These are phyloP conservation scores for Herpomyces periplanetae DNA, from an alignment of 2,329 filamentous ascomycete genomes.

Conservation along the genomic window DNA sequence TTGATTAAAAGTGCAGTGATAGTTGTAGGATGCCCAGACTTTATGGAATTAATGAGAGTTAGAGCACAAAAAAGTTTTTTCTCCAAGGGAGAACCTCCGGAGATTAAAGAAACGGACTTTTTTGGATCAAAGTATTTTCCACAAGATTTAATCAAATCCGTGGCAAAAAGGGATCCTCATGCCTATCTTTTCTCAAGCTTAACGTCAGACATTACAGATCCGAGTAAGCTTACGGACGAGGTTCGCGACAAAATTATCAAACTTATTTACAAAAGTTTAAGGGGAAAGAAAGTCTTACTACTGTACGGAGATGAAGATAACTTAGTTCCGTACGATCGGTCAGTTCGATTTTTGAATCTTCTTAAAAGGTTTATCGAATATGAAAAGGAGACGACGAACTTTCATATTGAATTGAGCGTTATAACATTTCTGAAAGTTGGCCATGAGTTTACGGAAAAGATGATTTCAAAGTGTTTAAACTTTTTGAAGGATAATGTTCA, in stretches of 20 bases:
- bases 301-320: slow-evolving; percentile 26
- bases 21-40: slow-evolving; percentile 67
- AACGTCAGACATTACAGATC: slow-evolving; percentile 8
- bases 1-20: slow-evolving; percentile 37
- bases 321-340: slow-evolving; percentile 24
- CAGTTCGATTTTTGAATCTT: slow-evolving; percentile 18
- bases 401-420: slow-evolving; percentile 18
- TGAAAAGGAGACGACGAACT: slow-evolving; percentile 12
- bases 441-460: slow-evolving; percentile 23
- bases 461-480: no score
- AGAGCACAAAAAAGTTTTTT: slow-evolving; percentile 32
- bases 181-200: slow-evolving; percentile 20
- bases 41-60: slow-evolving; percentile 33
- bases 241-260: slow-evolving; percentile 9
- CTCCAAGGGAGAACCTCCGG: slow-evolving; percentile 14
- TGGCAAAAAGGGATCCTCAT: slow-evolving; percentile 29
- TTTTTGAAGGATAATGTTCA: no score
- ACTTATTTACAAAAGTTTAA: slow-evolving; percentile 12
- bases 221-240: slow-evolving; percentile 8
- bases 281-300: slow-evolving; percentile 21
- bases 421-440: slow-evolving; percentile 24
- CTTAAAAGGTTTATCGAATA: slow-evolving; percentile 13
- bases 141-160: slow-evolving; percentile 17
- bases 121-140: slow-evolving; percentile 45
- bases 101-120: slow-evolving; percentile 22